Evolutionary conservation across 78 protist genomes (phyloP), one percentile per base, ranked within the genome.

Genomic region (Speleostelium caveatum): DNA sequence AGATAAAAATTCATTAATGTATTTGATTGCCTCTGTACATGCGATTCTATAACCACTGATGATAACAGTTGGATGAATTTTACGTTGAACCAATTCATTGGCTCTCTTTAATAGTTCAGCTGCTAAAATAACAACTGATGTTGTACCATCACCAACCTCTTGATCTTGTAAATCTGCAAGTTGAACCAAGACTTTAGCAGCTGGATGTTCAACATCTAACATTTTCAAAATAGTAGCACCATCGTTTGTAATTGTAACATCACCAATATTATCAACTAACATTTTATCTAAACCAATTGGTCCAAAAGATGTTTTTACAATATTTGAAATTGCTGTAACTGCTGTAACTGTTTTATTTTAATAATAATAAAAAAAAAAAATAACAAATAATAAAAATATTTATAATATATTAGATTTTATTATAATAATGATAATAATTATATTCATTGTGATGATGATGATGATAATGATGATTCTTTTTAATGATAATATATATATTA

Each of bases 241-340:
- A 63, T 98, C 99, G 93, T 98, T 98, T 32, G 99, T 96, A 65
- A 98, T 76, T 5, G 95, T 89, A 35, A 97, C 96, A 42, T 97
- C 99, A 12, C 99, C 99, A 58, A 99, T 77, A 28, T 98, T 98
- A 86, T 99, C 99, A 2, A 99, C 99, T 1, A 99, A 86, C 99
- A 99, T 98, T 96, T 99, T 99, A 80, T 99, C 99, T 36, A 98
- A 95, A 2, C 99, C 99, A n/a, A 96, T 93, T 10, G 99, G 99
- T 42, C 99, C 99, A 39, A 99, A 94, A 33, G 99, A 98, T 41
- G 96, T 80, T 95, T 96, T 98, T 63, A 99, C 97, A 61, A 99
- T 94, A 95, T 99, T 99, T 32, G 99, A 98, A 16, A 99, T 77
- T 2, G 99, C 96, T 24, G 93, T 19, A 8, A 92, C 94, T 16